Evolutionary conservation across 139 green algal species (phyloP), one percentile per base, ranked within the genome.

Genomic region (Ettlia oleoabundans): DNA sequence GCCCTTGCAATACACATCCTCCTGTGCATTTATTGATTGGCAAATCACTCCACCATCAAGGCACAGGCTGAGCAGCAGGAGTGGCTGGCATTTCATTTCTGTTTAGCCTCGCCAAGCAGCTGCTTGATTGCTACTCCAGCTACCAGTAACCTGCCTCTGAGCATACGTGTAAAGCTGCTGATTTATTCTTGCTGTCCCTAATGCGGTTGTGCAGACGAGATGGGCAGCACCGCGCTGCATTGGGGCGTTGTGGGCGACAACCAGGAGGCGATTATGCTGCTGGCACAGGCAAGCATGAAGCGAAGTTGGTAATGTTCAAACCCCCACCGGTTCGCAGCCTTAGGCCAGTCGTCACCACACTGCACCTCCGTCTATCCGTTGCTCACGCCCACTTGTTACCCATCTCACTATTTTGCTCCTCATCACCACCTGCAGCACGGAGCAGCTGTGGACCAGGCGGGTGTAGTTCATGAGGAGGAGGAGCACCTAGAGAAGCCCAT

Each of bases 401-500:
- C 37, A 2, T 24, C 37, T 9, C 4, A 7, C 15, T 33, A 18
- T 22, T 18, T 3, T 33, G 37, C 33, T n/a, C 67, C 67, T 18
- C 41, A 19, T 24, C 69, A n/a, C n/a, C n/a, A n/a, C 42, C 3
- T 10, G 67, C 72, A 79, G 72, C 51, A 33, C 51, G 72, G 72
- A 22, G 72, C 72, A 0, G 72, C 72, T 1, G 72, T 79, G 51
- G 72, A 66, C 26, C 51, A 51, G 51, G 35, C 55, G 52, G 72
- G 33, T 5, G 58, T 42, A 10, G 72, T 79, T 19, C 72, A 79
- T 33, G 72, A 79, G 52, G 72, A 79, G 52, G 72, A 79, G 72
- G 72, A 79, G 52, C 72, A 79, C 52, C 33, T 79, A 24, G 72
- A 79, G 72, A 30, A 35, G n/a, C 72, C 72, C 33, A 32, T 79